Percentiles rank a stretch among this genome's conserved stretches.
phyloP scores from a whole-genome alignment of 495 filamentous ascomycete genomes.

The Parathielavia hyrcaniae region DNA sequence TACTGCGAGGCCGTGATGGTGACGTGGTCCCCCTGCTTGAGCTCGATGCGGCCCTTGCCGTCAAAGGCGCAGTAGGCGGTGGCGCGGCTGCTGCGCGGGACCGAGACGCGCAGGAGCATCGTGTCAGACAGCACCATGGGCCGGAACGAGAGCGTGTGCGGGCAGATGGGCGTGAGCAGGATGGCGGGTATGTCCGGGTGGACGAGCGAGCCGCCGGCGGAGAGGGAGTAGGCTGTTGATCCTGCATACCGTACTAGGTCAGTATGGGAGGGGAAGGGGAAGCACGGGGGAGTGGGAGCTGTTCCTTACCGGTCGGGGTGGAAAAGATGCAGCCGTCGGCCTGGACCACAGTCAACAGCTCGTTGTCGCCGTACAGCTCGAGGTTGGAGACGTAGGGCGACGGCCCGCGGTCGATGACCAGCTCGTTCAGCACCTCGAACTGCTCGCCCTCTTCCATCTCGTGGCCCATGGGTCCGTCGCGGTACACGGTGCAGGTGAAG shows the following conservation, averaged over 20 bases:
- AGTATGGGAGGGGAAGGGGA: constrained; percentile 8
- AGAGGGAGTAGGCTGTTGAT: constrained; percentile 92
- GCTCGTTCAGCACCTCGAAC: constrained; percentile 93
- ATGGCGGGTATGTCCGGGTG: constrained; percentile 97
- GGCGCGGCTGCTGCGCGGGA: constrained; percentile 76
- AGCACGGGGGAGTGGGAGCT: neutral
- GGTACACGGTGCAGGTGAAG: constrained; percentile 92
- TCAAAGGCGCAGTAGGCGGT: constrained; percentile 96
- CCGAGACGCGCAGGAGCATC: constrained; percentile 77
- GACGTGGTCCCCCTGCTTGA: constrained; percentile 86
- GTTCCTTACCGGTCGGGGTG: constrained; percentile 70
- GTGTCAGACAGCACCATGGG: constrained; percentile 99
- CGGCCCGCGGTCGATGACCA: constrained; percentile 94
- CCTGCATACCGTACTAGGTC: constrained; percentile 38
- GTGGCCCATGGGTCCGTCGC: constrained; percentile 42
- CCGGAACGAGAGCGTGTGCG: constrained; percentile 91
- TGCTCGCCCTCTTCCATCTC: constrained; percentile 72
- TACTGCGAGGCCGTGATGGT: constrained; percentile 91
- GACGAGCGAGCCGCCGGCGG: constrained; percentile 89
- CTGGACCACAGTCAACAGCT: constrained; percentile 87
- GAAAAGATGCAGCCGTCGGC: constrained; percentile 97
- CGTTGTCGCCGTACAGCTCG: constrained; percentile 89
- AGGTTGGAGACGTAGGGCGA: constrained; percentile 95
- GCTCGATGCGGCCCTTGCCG: constrained; percentile 88
- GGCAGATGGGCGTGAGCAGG: constrained; percentile 94